Percentiles rank a stretch among this genome's conserved stretches.
Conservation (phyloP, 768 basidiomycete genomes). For the Lyophyllum shimeji region DNA sequence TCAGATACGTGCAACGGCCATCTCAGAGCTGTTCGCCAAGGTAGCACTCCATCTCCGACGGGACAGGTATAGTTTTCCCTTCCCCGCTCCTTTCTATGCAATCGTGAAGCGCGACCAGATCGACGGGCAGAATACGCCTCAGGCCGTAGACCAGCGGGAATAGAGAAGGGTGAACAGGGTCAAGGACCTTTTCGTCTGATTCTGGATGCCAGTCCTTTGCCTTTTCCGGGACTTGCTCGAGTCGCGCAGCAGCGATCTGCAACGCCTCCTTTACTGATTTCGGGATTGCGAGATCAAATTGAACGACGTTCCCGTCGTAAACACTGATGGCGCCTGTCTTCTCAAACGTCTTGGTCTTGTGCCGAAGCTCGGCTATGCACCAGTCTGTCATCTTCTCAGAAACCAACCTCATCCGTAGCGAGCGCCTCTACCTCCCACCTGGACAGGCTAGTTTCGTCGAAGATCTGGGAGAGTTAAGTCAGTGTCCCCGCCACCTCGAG, state of each 20-base stretch:
- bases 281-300: constrained; percentile 27
- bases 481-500: background rate
- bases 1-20: too few species aligned
- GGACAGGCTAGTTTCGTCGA: background rate
- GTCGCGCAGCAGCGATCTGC: constrained; percentile 15
- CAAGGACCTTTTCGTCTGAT: constrained; percentile 37
- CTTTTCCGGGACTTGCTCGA: constrained; percentile 33
- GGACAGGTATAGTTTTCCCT: constrained; percentile 7
- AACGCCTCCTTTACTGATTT: constrained; percentile 15
- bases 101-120: constrained; percentile 11
- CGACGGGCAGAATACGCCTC: constrained; percentile 16
- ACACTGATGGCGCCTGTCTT: constrained; percentile 11
- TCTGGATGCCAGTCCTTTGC: constrained; percentile 43
- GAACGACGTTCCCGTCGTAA: constrained; percentile 21
- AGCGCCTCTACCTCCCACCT: background rate
- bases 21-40: background rate
- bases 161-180: constrained; percentile 42
- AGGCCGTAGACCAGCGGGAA: constrained; percentile 33
- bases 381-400: constrained; percentile 13
- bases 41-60: background rate
- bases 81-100: constrained; percentile 16
- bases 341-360: constrained; percentile 15
- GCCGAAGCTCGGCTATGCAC: constrained; percentile 19
- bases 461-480: background rate
- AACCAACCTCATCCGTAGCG: background rate